phyloP scores from a whole-genome alignment of 2,329 filamentous ascomycete genomes.

The Alternaria infectoria region DNA sequence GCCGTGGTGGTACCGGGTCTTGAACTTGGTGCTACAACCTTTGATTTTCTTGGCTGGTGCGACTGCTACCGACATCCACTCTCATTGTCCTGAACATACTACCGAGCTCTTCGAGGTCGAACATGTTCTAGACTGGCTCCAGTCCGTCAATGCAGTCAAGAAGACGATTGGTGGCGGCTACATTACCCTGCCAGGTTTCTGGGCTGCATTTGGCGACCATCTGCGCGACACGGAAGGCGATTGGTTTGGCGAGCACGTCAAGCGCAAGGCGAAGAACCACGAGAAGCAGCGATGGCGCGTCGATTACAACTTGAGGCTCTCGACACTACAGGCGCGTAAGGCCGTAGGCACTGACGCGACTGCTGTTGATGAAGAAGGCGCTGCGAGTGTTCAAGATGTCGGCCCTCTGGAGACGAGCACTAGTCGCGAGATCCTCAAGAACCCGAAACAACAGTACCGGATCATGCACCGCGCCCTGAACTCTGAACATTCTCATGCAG shows the following conservation, averaged over 20 bases:
- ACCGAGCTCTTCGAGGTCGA: constrained; percentile 43
- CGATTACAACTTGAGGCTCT: constrained; percentile 27
- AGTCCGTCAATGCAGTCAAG: constrained; percentile 29
- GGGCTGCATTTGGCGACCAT: constrained; percentile 43
- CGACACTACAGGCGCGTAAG: constrained; percentile 11
- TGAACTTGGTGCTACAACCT: constrained; percentile 67
- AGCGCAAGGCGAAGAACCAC: constrained; percentile 28
- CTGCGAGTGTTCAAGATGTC: background rate
- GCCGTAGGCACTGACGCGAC: background rate
- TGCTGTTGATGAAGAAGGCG: background rate
- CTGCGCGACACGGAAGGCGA: constrained; percentile 36
- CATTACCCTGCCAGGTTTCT: constrained; percentile 28
- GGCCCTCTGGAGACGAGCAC: constrained; percentile 1
- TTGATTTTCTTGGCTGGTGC: constrained; percentile 68
- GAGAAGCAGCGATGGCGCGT: constrained; percentile 32
- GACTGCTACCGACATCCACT: constrained; percentile 59
- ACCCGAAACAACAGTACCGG: constrained; percentile 28
- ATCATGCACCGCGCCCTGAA: constrained; percentile 21
- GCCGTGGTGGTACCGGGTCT: constrained; percentile 68
- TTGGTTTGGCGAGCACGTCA: constrained; percentile 41
- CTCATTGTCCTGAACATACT: constrained; percentile 37
- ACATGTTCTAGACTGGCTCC: constrained; percentile 41
- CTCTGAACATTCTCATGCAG: background rate
- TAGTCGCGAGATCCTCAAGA: constrained; percentile 19
- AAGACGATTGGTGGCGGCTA: constrained; percentile 29